Evolutionary conservation across 2,329 filamentous ascomycete genomes (phyloP).

Genomic region (Colletotrichum chrysophilum): DNA sequence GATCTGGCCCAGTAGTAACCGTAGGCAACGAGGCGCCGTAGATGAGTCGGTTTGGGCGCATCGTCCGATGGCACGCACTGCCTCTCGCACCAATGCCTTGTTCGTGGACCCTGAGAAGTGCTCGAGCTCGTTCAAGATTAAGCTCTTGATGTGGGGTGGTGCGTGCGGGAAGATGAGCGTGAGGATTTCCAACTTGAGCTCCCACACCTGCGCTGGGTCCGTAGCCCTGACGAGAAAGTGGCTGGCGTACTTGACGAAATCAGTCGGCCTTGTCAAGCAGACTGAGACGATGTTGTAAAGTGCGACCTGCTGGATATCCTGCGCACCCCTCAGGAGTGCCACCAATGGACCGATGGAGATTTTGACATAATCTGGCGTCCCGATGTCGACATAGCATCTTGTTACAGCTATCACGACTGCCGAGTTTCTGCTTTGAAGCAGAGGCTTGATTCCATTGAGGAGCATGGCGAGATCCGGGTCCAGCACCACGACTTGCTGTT

Average conservation of each 20-base stretch:
- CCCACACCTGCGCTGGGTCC: conserved; percentile 84
- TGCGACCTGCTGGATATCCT: conserved; percentile 88
- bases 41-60: conserved; percentile 81
- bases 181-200: conserved; percentile 88
- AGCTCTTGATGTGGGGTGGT: conserved; percentile 75
- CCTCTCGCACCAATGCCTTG: conserved; percentile 81
- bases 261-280: conserved; percentile 73
- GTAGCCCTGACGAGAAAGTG: conserved; percentile 87
- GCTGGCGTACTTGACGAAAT: conserved; percentile 87
- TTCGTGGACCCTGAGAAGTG: conserved; percentile 81
- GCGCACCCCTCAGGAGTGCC: conserved; percentile 81
- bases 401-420: conserved; percentile 90
- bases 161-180: conserved; percentile 90
- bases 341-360: conserved; percentile 83
- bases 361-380: conserved; percentile 77
- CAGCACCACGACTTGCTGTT: conserved; percentile 65
- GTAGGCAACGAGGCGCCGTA: conserved; percentile 80
- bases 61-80: conserved; percentile 89
- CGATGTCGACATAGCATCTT: conserved; percentile 84
- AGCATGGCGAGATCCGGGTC: conserved; percentile 86
- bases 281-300: conserved; percentile 97
- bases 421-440: conserved; percentile 91
- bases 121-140: conserved; percentile 91
- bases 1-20: conserved; percentile 84
- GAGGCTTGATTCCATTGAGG: conserved; percentile 78